A percentile compares a stretch with the other conserved stretches of the same genome.
These are phyloP conservation scores for Lachnellula occidentalis DNA, from an alignment of 2,329 filamentous ascomycete genomes.

Conservation along the genomic window DNA sequence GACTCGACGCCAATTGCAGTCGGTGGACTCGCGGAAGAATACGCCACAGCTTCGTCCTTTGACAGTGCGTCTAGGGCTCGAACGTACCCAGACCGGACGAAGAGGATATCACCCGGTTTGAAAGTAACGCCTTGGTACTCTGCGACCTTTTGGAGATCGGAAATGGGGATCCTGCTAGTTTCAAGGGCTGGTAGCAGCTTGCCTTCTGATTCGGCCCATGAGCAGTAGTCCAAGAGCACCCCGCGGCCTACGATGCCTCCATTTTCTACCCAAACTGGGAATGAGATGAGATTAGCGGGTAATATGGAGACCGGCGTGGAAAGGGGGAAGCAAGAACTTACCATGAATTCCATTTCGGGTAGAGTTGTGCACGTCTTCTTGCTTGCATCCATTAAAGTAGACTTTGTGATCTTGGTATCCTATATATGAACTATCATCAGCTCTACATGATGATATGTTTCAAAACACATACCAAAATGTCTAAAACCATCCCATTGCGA, in stretches of 20 bases:
- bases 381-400: slow-evolving; percentile 32
- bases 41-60: slow-evolving; percentile 19
- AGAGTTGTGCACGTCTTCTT: slow-evolving; percentile 20
- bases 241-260: slow-evolving; percentile 47
- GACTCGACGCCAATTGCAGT: slow-evolving; percentile 35
- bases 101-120: slow-evolving; percentile 35
- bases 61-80: slow-evolving; percentile 28
- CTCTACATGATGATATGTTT: neutral
- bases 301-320: too few species aligned
- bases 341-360: slow-evolving; percentile 24
- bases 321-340: slow-evolving; percentile 2
- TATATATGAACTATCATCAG: neutral
- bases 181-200: neutral
- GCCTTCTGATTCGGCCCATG: slow-evolving; percentile 51
- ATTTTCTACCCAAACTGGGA: slow-evolving; percentile 33
- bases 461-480: slow-evolving; percentile 29
- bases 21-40: slow-evolving; percentile 17
- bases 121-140: slow-evolving; percentile 31
- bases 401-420: slow-evolving; percentile 31
- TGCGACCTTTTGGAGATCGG: slow-evolving; percentile 31
- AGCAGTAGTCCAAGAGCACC: slow-evolving; percentile 47
- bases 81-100: slow-evolving; percentile 35
- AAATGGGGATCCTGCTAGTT: slow-evolving; percentile 16
- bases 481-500: slow-evolving; percentile 43
- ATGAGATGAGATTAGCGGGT: neutral